Base-by-base conservation (phyloP, 257 asterid genomes). In the Leptodermis oblonga region DNA sequence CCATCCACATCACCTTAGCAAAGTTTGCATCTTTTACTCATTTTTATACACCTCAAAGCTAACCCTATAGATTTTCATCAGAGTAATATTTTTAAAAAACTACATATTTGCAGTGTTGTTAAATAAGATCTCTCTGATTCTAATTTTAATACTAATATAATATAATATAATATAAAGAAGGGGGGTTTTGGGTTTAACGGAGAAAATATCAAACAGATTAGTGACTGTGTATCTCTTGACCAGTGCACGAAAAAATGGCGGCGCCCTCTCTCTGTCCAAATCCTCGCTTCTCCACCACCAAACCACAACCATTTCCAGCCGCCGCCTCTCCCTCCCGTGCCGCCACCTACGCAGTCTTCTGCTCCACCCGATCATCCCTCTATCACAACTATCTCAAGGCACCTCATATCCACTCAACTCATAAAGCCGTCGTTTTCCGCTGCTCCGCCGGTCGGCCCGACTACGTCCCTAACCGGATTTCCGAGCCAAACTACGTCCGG, bases 401-500 rank as follows among this genome's bases (percentile, higher is more conserved):
- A 20, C 18, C 36, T 54, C 33, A 60, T 67, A 45, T 25, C n/a
- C 25, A n/a, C 25, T 10, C 63, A 43, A 69, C 18, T 4, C 37
- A 60, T 13, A 62, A 62, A 37, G 49, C 83, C 67, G 20, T 85
- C 48, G 72, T 79, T 54, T 69, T 86, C 65, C 82, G 89, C 76
- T 89, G 91, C 86, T 82, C 85, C 15, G 68, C 65, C 78, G 84
- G 78, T 17, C 80, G 84, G 13, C 96, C 99, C 10, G 87, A 82
- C 4, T 93, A 90, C 80, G 77, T 71, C 49, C 99, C 99, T 14
- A 75, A 81, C 74, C 95, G 73, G 74, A 90, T 90, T 43, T 70
- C 90, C 33, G 99, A 90, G 85, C 90, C 99, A 1, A 88, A 86
- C 8, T 93, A 93, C 53, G 94, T 93, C 20, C 94, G 99, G 31